phyloP scores from a whole-genome alignment of 2,329 filamentous ascomycete genomes.

The Akanthomyces muscarius region DNA sequence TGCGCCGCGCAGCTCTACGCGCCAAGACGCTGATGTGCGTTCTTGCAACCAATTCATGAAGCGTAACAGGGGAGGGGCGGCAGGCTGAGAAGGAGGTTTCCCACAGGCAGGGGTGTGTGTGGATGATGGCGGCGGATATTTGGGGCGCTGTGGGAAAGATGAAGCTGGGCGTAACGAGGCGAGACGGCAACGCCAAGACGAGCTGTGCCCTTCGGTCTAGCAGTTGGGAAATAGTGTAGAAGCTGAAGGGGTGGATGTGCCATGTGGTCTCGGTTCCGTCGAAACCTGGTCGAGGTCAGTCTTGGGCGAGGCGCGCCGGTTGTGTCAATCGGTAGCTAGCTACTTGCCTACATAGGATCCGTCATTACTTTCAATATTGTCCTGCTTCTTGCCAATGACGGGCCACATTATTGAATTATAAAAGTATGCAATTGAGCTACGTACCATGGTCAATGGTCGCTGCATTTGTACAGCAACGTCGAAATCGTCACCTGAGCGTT shows the following conservation, averaged over 20 bases:
- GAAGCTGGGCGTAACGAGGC: slow-evolving; percentile 1
- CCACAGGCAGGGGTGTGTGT: background rate
- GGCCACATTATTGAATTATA: too few relatives aligned
- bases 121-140: slow-evolving; percentile 2
- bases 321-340: background rate
- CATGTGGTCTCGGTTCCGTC: background rate
- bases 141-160: slow-evolving; percentile 12
- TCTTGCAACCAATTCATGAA: background rate
- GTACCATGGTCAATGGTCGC: too few relatives aligned
- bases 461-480: too few relatives aligned
- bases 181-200: slow-evolving; percentile 2
- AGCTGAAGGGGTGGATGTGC: background rate
- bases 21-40: background rate
- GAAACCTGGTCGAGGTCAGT: background rate
- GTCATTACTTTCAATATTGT: too few relatives aligned
- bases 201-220: slow-evolving; percentile 14
- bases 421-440: too few relatives aligned
- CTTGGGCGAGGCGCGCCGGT: background rate
- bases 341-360: too few relatives aligned
- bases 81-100: background rate
- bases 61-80: background rate
- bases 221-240: background rate
- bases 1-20: background rate
- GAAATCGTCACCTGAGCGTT: too few relatives aligned
- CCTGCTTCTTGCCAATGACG: background rate